These are phyloP conservation scores for Tolypocladium album DNA, from an alignment of 2,329 filamentous ascomycete genomes.

Conservation along the genomic window DNA sequence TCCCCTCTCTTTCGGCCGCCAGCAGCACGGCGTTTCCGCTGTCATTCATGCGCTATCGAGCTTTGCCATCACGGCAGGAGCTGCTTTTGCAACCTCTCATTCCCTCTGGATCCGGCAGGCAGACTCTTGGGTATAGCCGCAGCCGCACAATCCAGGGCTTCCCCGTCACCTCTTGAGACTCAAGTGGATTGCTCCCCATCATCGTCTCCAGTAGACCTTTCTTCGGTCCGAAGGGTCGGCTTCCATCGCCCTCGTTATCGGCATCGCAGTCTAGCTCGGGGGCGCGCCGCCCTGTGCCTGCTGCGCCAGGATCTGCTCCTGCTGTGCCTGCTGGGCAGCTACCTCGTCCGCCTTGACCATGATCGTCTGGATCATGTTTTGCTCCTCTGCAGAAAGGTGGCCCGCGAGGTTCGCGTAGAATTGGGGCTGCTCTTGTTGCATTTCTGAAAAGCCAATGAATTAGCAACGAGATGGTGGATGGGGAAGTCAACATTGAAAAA, in stretches of 20 bases:
- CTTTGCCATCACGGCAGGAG: neutral
- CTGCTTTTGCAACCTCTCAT: neutral
- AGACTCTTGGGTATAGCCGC: neutral
- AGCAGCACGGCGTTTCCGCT: neutral
- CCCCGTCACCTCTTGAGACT: neutral
- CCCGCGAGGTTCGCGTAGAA: constrained; percentile 75
- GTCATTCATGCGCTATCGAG: neutral
- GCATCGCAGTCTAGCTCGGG: constrained; percentile 3
- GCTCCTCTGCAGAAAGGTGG: constrained; percentile 70
- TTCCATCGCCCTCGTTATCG: neutral
- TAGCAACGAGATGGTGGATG: neutral
- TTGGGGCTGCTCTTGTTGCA: constrained; percentile 85
- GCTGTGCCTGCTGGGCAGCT: constrained; percentile 16
- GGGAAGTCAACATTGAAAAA: neutral
- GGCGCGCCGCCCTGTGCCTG: constrained; percentile 8
- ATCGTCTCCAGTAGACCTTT: neutral
- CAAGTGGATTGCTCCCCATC: neutral
- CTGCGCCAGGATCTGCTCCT: constrained; percentile 13
- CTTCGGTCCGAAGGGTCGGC: neutral
- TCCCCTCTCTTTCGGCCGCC: neutral
- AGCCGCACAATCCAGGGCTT: neutral
- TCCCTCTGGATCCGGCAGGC: neutral
- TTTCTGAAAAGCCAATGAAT: constrained; percentile 37
- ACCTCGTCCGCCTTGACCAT: constrained; percentile 50
- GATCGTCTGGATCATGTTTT: constrained; percentile 67